Conservation (phyloP, 805 yeast genomes). For the Metschnikowia corniflorae region DNA sequence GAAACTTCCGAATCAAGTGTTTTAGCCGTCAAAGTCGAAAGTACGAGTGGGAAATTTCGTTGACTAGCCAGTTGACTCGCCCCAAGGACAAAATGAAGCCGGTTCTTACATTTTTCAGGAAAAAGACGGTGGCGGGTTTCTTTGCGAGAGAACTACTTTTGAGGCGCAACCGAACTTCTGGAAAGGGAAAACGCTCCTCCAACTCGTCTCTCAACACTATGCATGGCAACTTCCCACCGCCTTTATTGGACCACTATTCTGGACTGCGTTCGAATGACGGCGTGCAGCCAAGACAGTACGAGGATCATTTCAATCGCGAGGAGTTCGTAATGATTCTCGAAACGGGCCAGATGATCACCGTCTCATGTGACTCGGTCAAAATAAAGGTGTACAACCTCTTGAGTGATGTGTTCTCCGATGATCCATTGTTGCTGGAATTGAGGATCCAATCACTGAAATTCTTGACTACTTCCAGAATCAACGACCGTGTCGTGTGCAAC, state of each 20-base stretch:
- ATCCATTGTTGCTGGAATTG: slow-evolving; percentile 1
- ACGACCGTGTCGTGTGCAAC: slow-evolving; percentile 63
- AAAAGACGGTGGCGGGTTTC: slow-evolving; percentile 48
- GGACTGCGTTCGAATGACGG: neutral
- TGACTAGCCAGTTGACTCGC: slow-evolving; percentile 33
- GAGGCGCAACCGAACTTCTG: slow-evolving; percentile 19
- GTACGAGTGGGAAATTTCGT: slow-evolving; percentile 53
- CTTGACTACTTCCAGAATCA: slow-evolving; percentile 67
- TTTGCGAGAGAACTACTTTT: slow-evolving; percentile 31
- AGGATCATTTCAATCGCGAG: slow-evolving; percentile 26
- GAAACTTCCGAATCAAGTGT: slow-evolving; percentile 51
- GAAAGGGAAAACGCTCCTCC: slow-evolving; percentile 35
- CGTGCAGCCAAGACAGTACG: slow-evolving; percentile 6
- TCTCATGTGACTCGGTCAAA: slow-evolving; percentile 49
- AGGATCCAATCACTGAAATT: slow-evolving; percentile 51
- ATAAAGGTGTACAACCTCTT: slow-evolving; percentile 28
- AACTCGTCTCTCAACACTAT: slow-evolving; percentile 19
- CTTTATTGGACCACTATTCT: slow-evolving; percentile 6
- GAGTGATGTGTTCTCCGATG: slow-evolving; percentile 18
- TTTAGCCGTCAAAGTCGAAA: slow-evolving; percentile 54
- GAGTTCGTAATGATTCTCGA: slow-evolving; percentile 54
- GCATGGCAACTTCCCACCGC: slow-evolving; percentile 37
- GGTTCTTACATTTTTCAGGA: slow-evolving; percentile 59
- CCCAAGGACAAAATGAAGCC: slow-evolving; percentile 30
- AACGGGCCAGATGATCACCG: slow-evolving; percentile 47